Evolutionary conservation across 495 filamentous ascomycete species (phyloP).

Genomic region (Xylaria nigripes): DNA sequence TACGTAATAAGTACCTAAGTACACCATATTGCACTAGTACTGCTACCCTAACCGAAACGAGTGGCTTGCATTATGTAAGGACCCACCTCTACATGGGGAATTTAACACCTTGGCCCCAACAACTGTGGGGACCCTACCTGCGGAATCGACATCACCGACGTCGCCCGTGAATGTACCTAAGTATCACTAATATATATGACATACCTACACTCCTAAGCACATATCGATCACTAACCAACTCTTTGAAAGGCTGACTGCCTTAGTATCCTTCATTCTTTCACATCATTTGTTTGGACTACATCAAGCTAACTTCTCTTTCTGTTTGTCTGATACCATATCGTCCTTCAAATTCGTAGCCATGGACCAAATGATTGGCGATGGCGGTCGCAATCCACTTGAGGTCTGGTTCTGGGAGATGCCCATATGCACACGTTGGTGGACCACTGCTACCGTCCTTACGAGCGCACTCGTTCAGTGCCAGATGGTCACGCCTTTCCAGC

Average conservation of each 20-base stretch:
- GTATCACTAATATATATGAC: neutral
- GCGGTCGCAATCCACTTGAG: slow-evolving; percentile 75
- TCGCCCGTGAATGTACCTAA: neutral
- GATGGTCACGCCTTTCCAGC: slow-evolving; percentile 81
- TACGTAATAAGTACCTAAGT: too few species aligned
- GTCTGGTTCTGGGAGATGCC: slow-evolving; percentile 99
- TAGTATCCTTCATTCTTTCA: neutral
- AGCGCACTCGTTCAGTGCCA: slow-evolving; percentile 88
- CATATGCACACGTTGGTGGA: slow-evolving; percentile 92
- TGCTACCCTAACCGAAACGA: too few species aligned
- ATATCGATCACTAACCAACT: neutral
- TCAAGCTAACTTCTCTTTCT: neutral
- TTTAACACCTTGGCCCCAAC: neutral
- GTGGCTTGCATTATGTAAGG: neutral
- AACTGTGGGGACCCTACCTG: neutral
- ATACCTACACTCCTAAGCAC: neutral
- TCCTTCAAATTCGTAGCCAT: slow-evolving; percentile 31
- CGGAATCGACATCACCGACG: neutral
- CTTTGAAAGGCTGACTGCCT: neutral
- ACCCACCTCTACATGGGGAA: neutral
- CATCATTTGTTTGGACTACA: neutral
- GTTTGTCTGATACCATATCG: neutral
- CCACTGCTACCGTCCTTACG: slow-evolving; percentile 80
- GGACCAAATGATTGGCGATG: slow-evolving; percentile 57
- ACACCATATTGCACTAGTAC: too few species aligned